Percentiles rank a stretch among this genome's conserved stretches.
These are phyloP conservation scores for Pichia sp. DNA, from an alignment of 1,139 yeast genomes.

Conservation along the genomic window DNA sequence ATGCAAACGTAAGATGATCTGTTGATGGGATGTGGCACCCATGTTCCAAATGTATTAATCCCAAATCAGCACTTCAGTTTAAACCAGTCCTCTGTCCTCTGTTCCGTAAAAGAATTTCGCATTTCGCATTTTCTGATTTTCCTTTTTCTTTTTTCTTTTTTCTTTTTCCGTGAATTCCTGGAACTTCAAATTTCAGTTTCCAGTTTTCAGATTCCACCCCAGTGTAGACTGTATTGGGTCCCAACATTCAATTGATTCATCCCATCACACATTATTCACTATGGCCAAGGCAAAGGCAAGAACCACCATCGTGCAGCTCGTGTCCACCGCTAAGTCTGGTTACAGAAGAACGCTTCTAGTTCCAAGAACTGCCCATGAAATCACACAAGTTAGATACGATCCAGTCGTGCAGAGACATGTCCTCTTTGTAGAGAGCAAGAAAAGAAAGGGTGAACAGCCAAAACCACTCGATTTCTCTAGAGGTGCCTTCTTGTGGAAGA, in stretches of 20 bases:
- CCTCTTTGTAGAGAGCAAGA: conserved; percentile 78
- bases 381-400: conserved; percentile 83
- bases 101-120: neutral
- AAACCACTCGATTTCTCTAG: conserved; percentile 57
- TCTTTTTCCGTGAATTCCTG: neutral
- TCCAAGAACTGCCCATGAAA: conserved; percentile 73
- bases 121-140: neutral
- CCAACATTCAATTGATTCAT: too few relatives aligned
- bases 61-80: too few relatives aligned
- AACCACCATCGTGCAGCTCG: conserved; percentile 55
- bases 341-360: conserved; percentile 72
- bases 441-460: conserved; percentile 71
- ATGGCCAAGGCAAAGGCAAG: conserved; percentile 40
- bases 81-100: neutral
- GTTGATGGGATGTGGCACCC: too few relatives aligned
- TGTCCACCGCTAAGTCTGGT: conserved; percentile 86
- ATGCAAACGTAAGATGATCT: too few relatives aligned
- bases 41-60: too few relatives aligned
- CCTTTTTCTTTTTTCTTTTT: neutral
- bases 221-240: too few relatives aligned
- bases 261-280: neutral
- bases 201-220: neutral
- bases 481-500: conserved; percentile 35
- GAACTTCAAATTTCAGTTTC: neutral
- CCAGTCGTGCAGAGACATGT: conserved; percentile 79